Conservation (phyloP, 176 grass and related monocot genomes). For the Zoysia japonica region DNA sequence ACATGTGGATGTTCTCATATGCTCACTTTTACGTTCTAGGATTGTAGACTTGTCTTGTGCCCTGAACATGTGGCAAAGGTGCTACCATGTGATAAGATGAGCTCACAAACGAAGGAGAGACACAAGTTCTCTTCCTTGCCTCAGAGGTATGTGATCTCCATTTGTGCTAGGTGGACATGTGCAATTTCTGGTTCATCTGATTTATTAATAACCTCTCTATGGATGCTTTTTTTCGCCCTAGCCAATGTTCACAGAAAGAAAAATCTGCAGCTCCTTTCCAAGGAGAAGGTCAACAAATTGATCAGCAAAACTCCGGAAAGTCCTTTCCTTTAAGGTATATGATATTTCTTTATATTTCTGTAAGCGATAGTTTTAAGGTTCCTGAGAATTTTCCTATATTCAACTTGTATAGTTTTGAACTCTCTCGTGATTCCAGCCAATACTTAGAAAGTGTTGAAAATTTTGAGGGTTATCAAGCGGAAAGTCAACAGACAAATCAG, state of each 20-base stretch:
- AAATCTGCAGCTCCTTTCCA: not conserved
- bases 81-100: constrained; percentile 20
- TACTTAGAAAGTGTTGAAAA: not conserved
- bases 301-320: not conserved
- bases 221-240: not conserved
- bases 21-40: constrained; percentile 6
- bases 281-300: constrained; percentile 3
- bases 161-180: not conserved
- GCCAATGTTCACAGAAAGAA: constrained; percentile 1
- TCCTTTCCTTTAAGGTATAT: not conserved
- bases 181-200: not conserved
- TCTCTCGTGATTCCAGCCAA: constrained; percentile 24
- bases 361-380: not conserved
- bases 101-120: constrained; percentile 1
- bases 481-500: constrained; percentile 22
- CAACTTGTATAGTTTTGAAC: not conserved
- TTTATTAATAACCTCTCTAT: not conserved
- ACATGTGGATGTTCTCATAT: constrained; percentile 13
- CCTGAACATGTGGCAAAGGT: constrained; percentile 31
- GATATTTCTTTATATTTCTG: constrained; percentile 3
- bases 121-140: not conserved
- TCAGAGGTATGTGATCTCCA: constrained; percentile 16
- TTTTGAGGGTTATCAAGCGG: not conserved
- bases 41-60: constrained; percentile 1
- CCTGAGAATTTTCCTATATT: constrained; percentile 3